A percentile compares a stretch with the other conserved stretches of the same genome.
Conservation (phyloP, 2,329 filamentous ascomycete species). For the Blastomyces emzantsi region DNA sequence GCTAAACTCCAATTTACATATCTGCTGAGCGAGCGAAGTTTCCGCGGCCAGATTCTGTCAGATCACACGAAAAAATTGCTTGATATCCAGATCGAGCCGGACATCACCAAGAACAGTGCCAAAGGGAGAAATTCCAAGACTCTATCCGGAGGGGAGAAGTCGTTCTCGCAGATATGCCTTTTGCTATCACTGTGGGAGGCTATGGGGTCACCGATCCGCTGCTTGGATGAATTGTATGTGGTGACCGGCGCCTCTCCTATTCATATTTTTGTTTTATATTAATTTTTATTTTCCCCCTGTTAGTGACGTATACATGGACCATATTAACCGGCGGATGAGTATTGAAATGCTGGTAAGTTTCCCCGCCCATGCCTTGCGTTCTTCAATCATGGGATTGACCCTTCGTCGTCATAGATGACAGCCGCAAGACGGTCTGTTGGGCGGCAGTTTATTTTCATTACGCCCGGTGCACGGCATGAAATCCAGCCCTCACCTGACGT, state of each 20-base stretch:
- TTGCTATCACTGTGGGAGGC: slow-evolving; percentile 92
- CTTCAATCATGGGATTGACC: not conserved
- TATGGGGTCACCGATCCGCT: slow-evolving; percentile 91
- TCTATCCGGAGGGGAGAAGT: slow-evolving; percentile 92
- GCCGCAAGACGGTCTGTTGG: slow-evolving; percentile 80
- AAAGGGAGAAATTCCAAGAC: slow-evolving; percentile 80
- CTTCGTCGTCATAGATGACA: slow-evolving; percentile 53
- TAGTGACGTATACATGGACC: slow-evolving; percentile 96
- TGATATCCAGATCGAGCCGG: slow-evolving; percentile 63
- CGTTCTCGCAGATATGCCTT: slow-evolving; percentile 92
- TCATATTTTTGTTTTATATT: not conserved
- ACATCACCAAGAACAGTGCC: slow-evolving; percentile 58
- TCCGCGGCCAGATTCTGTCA: slow-evolving; percentile 69
- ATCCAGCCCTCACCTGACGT: slow-evolving; percentile 39
- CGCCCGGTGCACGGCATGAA: slow-evolving; percentile 68
- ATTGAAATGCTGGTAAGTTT: slow-evolving; percentile 79
- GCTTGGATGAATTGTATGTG: slow-evolving; percentile 78
- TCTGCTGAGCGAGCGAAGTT: slow-evolving; percentile 79
- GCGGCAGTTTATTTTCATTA: slow-evolving; percentile 92
- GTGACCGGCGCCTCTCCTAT: not conserved
- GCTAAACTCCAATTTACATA: slow-evolving; percentile 82
- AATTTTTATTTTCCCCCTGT: slow-evolving; percentile 13
- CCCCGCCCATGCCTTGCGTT: not conserved
- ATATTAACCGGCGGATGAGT: slow-evolving; percentile 84
- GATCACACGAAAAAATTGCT: slow-evolving; percentile 68